Conservation (phyloP, 2,329 filamentous ascomycete species). For the Phoma sp. region DNA sequence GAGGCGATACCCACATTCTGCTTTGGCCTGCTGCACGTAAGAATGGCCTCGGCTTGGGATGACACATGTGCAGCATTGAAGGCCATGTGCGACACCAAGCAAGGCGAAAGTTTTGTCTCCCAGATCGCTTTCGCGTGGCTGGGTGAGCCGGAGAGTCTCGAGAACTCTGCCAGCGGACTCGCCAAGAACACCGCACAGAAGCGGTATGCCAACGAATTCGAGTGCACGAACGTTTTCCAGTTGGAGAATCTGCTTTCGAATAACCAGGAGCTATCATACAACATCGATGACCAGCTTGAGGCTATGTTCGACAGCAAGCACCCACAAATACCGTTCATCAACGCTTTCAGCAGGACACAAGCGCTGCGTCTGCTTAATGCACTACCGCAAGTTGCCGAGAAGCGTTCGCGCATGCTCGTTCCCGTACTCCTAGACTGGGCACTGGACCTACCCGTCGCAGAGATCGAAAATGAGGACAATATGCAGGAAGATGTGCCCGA, state of each 20-base stretch:
- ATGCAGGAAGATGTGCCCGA: constrained; percentile 19
- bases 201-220: constrained; percentile 72
- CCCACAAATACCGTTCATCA: constrained; percentile 58
- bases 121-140: constrained; percentile 82
- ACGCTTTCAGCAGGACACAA: constrained; percentile 71
- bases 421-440: constrained; percentile 87
- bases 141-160: constrained; percentile 19
- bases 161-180: constrained; percentile 10
- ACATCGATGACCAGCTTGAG: constrained; percentile 62
- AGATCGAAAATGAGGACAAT: constrained; percentile 18
- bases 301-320: constrained; percentile 71
- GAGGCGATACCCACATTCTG: constrained; percentile 80
- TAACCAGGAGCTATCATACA: constrained; percentile 24
- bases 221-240: constrained; percentile 76
- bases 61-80: constrained; percentile 79
- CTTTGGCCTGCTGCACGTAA: constrained; percentile 88
- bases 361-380: constrained; percentile 80
- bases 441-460: constrained; percentile 26
- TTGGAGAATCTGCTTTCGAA: constrained; percentile 50
- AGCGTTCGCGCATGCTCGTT: constrained; percentile 81
- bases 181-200: constrained; percentile 21
- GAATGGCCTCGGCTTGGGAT: constrained; percentile 86
- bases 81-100: constrained; percentile 72
- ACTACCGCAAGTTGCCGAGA: constrained; percentile 81
- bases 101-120: constrained; percentile 76